phyloP scores from a whole-genome alignment of 192 early-diverging fungal species.

The Spinellus fusiger region DNA sequence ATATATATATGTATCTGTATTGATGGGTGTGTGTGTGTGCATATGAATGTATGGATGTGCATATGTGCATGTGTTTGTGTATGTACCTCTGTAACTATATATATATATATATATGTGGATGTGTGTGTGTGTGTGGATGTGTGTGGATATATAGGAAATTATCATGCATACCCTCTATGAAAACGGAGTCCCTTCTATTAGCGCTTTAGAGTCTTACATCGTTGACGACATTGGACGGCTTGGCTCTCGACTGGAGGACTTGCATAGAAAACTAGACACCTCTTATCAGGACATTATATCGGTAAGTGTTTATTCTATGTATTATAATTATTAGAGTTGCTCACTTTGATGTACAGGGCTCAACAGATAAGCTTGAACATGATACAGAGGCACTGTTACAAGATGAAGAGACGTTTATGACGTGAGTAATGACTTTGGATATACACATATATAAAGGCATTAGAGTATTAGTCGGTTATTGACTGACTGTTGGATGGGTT shows the following conservation, averaged over 20 bases:
- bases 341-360: constrained; percentile 6
- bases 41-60: no score
- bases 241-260: constrained; percentile 63
- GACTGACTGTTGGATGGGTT: constrained; percentile 28
- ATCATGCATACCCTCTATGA: constrained; percentile 73
- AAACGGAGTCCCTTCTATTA: constrained; percentile 67
- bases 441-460: not conserved
- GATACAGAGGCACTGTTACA: constrained; percentile 22
- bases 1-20: not conserved
- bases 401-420: constrained; percentile 27
- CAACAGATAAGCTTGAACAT: not conserved
- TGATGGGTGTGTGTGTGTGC: no score
- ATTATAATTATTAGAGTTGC: not conserved
- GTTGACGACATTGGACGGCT: constrained; percentile 73
- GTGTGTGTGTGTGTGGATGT: no score
- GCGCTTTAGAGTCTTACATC: constrained; percentile 72
- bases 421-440: constrained; percentile 7
- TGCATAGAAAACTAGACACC: constrained; percentile 67
- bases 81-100: not conserved
- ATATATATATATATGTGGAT: no score
- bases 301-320: constrained; percentile 17
- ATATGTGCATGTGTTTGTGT: not conserved
- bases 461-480: not conserved
- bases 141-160: constrained; percentile 63
- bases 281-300: constrained; percentile 65